Evolutionary conservation across 1,284 basidiomycete species (phyloP).

Genomic region (Tilletia caries): DNA sequence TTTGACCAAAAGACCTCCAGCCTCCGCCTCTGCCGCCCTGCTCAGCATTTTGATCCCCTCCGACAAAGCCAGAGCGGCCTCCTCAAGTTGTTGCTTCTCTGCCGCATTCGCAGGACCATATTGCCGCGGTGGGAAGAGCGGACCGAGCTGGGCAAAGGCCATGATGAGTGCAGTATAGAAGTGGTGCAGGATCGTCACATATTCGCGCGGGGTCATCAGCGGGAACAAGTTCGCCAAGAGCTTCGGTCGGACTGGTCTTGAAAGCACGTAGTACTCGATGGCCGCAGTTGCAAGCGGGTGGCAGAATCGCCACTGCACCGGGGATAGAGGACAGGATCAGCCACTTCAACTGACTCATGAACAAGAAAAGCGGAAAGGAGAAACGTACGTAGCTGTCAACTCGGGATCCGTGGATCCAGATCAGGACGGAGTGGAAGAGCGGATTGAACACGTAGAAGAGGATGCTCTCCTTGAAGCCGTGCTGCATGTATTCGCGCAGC

Average conservation of each 20-base stretch:
- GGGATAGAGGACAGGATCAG: neutral
- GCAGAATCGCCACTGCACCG: conserved; percentile 24
- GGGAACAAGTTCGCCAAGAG: conserved; percentile 64
- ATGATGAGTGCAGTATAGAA: conserved; percentile 69
- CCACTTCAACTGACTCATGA: neutral
- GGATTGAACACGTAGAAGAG: conserved; percentile 70
- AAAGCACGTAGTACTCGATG: conserved; percentile 45
- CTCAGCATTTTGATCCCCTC: conserved; percentile 9
- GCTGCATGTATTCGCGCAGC: conserved; percentile 67
- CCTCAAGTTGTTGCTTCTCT: neutral
- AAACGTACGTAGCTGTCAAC: conserved; percentile 67
- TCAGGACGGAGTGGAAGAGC: conserved; percentile 64
- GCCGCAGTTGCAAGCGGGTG: conserved; percentile 30
- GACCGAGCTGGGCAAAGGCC: conserved; percentile 67
- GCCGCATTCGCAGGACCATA: conserved; percentile 6
- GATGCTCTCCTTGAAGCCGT: conserved; percentile 66
- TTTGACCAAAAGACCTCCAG: neutral
- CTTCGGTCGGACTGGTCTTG: conserved; percentile 32
- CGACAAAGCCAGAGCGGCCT: neutral
- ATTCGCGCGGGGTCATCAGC: conserved; percentile 66
- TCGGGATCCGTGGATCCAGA: conserved; percentile 64
- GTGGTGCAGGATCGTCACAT: conserved; percentile 71
- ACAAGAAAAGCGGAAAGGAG: conserved; percentile 29
- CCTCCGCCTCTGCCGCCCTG: conserved; percentile 7
- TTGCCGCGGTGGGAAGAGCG: conserved; percentile 61